Evolutionary conservation across 192 early-diverging fungal genomes (phyloP), one percentile per base, ranked within the genome.

Genomic region (Helicostylum pulchrum): DNA sequence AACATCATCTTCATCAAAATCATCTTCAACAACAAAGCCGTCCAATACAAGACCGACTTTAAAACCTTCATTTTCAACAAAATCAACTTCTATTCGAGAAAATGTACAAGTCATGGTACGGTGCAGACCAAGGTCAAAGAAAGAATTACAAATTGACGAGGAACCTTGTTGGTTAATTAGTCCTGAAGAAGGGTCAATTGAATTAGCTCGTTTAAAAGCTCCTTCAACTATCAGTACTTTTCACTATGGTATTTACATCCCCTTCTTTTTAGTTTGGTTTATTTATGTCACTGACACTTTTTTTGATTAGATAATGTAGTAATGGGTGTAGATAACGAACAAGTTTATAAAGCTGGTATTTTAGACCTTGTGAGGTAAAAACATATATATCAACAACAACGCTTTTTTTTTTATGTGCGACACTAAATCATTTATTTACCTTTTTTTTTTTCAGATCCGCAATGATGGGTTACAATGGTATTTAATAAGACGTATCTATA

Each of bases 391-490:
- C 7, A 39, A 39, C 9, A 6, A 9, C 1, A 36, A 1, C 36
- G 1, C 51, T 43, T 10, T 49, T 31, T 59, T 23, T 3, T 34
- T 31, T 66, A 14, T 2, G 26, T 26, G 26, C 26, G 1, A 26
- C 26, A 26, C 26, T 26, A 26, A 26, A 26, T 26, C 2, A 26
- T 26, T 26, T 26, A 26, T 26, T n/a, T 26, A 26, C 26, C 26
- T 26, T 26, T 26, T 26, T 36, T n/a, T 11, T 20, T 61, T 34
- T 9, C 20, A 70, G 68, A 58, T 70, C 57, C 3, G 70, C 92
- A 2, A 95, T 96, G 94, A 86, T 85, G 36, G 96, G 96, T 5
- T 94, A 93, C 67, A 99, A 97, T 72, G 94, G 95, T 84, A 85
- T 11, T 21, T 15, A 8, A 21, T 45, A 14, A 14, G 21, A 39